Evolutionary conservation across 331 rosid species (phyloP).

Genomic region (Malus hybrid): DNA sequence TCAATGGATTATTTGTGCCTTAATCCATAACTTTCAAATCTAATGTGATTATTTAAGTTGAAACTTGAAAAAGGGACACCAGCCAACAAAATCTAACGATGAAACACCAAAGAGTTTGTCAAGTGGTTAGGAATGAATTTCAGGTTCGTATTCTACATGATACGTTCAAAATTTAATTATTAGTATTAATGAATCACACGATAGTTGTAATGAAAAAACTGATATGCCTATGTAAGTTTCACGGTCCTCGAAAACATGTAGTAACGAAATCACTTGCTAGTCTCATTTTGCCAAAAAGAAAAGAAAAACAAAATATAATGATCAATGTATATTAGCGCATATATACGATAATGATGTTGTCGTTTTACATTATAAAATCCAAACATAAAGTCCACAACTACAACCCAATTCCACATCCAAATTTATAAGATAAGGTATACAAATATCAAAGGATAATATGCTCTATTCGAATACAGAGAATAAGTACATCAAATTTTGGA

Average conservation of each 20-base stretch:
- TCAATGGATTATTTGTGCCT: conserved; percentile 34
- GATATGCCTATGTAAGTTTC: no score
- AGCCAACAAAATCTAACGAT: conserved; percentile 1
- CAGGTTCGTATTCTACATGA: no score
- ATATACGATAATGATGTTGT: conserved; percentile 37
- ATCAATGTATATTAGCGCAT: conserved; percentile 16
- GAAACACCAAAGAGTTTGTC: no score
- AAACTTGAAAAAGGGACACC: conserved; percentile 18
- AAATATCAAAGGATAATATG: conserved; percentile 18
- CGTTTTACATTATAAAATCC: conserved; percentile 39
- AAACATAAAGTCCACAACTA: conserved; percentile 17
- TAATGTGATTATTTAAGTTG: conserved; percentile 12
- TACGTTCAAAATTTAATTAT: rapidly evolving
- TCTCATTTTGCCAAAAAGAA: no score
- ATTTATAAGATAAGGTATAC: conserved; percentile 35
- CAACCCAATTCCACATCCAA: conserved; percentile 14
- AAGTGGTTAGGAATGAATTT: no score
- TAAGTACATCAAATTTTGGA: conserved; percentile 12
- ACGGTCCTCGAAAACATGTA: no score
- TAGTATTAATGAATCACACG: no score
- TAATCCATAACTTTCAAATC: conserved; percentile 17
- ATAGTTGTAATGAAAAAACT: rapidly evolving
- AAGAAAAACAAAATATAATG: conserved; percentile 1
- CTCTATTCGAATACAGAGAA: conserved; percentile 28
- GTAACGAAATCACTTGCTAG: no score